Evolutionary conservation across 139 green algal species (phyloP).

Genomic region (Chlorella sp.): DNA sequence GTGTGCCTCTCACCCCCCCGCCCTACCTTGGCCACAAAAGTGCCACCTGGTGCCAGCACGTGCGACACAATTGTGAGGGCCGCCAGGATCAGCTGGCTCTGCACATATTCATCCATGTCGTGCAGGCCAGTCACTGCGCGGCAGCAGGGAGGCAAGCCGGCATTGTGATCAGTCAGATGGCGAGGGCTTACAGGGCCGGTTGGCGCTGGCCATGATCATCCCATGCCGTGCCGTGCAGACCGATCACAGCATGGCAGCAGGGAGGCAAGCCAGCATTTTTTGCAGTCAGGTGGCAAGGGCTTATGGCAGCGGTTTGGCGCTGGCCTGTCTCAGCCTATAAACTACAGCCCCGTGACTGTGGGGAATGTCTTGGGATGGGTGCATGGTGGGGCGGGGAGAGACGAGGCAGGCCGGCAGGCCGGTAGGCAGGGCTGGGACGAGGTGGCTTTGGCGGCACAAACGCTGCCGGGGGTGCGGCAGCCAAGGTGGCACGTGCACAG

Average conservation of each 20-base stretch:
- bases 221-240: not conserved
- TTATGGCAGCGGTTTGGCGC: too few relatives aligned
- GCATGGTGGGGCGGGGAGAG: too few relatives aligned
- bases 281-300: not conserved
- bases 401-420: too few relatives aligned
- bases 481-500: too few relatives aligned
- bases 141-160: not conserved
- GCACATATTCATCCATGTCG: slow-evolving; percentile 98
- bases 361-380: too few relatives aligned
- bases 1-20: not conserved
- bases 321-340: too few relatives aligned
- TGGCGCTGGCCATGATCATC: not conserved
- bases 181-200: not conserved
- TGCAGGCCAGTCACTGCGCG: slow-evolving; percentile 96
- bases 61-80: slow-evolving; percentile 86
- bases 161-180: not conserved
- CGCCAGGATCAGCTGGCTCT: slow-evolving; percentile 94
- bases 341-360: too few relatives aligned
- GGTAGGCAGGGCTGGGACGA: too few relatives aligned
- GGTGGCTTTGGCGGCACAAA: too few relatives aligned
- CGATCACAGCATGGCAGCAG: too few relatives aligned
- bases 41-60: slow-evolving; percentile 85
- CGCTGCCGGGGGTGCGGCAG: too few relatives aligned
- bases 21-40: slow-evolving; percentile 89
- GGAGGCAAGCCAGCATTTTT: not conserved